Evolutionary conservation across 306 rosid species (phyloP), one percentile per base, ranked within the genome.

Genomic region (Acmispon strigosus): DNA sequence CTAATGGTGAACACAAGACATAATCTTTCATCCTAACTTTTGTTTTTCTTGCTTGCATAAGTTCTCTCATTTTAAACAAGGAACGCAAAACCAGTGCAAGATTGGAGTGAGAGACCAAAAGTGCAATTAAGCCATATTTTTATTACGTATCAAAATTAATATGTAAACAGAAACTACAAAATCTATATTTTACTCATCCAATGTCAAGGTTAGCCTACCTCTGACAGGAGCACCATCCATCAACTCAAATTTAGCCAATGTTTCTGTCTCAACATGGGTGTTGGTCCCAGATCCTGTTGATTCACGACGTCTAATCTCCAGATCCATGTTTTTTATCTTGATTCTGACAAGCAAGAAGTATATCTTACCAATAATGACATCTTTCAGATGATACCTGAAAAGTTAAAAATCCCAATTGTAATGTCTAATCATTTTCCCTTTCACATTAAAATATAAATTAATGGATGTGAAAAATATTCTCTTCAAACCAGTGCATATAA

Each of bases 171-270:
- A 51, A 62, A 41, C 20, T 15, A 73, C 20, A 2, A 51, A 62
- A 73, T 12, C 14, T 41, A 11, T 37, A 42, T 41, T 61, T 72
- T 55, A 64, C 36, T 47, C 47, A 34, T 53, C 62, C 24, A 17
- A 51, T 57, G 17, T 49, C 58, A 15, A 5, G 72, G 24, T 18
- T 34, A 76, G 83, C 75, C 76, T 79, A 91, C 99, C 99, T 91
- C 99, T 77, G 53, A 94, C 99, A 41, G 99, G 99, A 83, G 99
- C 99, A 65, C 99, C 99, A 82, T 90, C 99, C 99, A 94, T 94
- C 86, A 94, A 78, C 82, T 94, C 97, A 48, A 90, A 90, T 83
- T 94, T 94, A 51, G 99, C 99, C 62, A 94, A 84, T 48, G 99
- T 94, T 87, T 94, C 99, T 24, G 99, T 94, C 85, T 94, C 99